A percentile compares a stretch with the other conserved stretches of the same genome.
These are phyloP conservation scores for Diutina ranongensis DNA, from an alignment of 1,139 yeast genomes.

Conservation along the genomic window DNA sequence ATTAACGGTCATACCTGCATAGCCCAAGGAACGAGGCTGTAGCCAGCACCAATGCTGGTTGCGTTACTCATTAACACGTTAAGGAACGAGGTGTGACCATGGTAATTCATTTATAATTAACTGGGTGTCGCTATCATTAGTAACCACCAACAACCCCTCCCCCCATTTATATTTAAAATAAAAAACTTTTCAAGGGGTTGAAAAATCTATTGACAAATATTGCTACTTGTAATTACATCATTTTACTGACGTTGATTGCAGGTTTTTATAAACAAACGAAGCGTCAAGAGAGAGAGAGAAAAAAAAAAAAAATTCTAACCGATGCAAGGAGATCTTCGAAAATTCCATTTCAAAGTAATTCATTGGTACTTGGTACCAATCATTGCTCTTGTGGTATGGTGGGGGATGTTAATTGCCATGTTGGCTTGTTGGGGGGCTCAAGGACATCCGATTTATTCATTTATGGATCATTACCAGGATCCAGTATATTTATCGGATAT, in stretches of 20 bases:
- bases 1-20: too few species aligned
- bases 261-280: neutral
- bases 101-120: neutral
- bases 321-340: conserved; percentile 3
- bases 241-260: neutral
- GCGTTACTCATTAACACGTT: neutral
- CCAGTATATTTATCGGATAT: conserved; percentile 75
- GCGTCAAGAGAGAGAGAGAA: neutral
- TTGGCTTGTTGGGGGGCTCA: conserved; percentile 59
- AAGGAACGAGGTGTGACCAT: neutral
- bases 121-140: neutral
- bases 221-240: neutral
- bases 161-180: neutral
- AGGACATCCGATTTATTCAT: conserved; percentile 62
- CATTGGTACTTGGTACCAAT: conserved; percentile 42
- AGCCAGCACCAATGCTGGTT: neutral
- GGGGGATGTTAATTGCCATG: conserved; percentile 70
- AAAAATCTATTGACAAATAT: too few species aligned
- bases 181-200: too few species aligned
- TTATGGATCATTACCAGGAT: conserved; percentile 33
- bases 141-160: too few species aligned
- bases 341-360: conserved; percentile 16
- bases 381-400: conserved; percentile 49
- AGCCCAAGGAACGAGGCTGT: neutral
- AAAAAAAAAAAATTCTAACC: neutral